A percentile compares a stretch with the other conserved stretches of the same genome.
Conservation (phyloP, 2,329 filamentous ascomycete species). For the Fusarium keratoplasticum region DNA sequence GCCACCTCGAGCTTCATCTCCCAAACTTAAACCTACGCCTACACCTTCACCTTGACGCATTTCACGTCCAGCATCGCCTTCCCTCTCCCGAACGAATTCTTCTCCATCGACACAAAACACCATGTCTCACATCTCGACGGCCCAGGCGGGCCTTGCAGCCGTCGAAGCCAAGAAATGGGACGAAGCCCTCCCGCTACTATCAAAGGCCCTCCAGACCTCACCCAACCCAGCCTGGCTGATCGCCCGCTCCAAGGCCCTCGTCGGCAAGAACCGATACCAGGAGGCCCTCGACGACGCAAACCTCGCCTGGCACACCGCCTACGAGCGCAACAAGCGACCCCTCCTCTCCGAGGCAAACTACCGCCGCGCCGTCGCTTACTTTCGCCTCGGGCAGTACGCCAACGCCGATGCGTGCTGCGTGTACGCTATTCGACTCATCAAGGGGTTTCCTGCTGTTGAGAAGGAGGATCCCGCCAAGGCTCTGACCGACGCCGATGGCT, state of each 20-base stretch:
- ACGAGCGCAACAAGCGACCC: slow-evolving; percentile 77
- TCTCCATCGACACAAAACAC: neutral
- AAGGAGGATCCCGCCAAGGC: slow-evolving; percentile 46
- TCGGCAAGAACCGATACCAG: slow-evolving; percentile 70
- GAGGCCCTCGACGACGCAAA: slow-evolving; percentile 78
- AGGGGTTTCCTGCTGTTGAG: slow-evolving; percentile 47
- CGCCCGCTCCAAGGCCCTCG: slow-evolving; percentile 82
- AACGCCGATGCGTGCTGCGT: slow-evolving; percentile 79
- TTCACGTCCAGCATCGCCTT: neutral
- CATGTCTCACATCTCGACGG: slow-evolving; percentile 66
- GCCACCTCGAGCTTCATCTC: neutral
- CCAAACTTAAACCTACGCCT: neutral
- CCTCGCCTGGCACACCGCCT: slow-evolving; percentile 70
- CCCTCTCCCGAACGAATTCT: neutral
- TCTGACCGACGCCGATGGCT: slow-evolving; percentile 58
- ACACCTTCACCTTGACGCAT: neutral
- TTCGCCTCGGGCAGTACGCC: slow-evolving; percentile 75
- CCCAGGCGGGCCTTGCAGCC: slow-evolving; percentile 72
- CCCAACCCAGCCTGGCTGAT: slow-evolving; percentile 83
- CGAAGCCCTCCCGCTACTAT: slow-evolving; percentile 75
- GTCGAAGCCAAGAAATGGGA: slow-evolving; percentile 72
- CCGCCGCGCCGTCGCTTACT: slow-evolving; percentile 80
- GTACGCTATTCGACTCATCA: slow-evolving; percentile 61
- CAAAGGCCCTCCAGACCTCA: slow-evolving; percentile 73
- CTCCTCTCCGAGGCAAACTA: slow-evolving; percentile 85